Percentiles rank a stretch among this genome's conserved stretches.
phyloP scores from a whole-genome alignment of 2,329 filamentous ascomycete species.

The Colletotrichum sp. region DNA sequence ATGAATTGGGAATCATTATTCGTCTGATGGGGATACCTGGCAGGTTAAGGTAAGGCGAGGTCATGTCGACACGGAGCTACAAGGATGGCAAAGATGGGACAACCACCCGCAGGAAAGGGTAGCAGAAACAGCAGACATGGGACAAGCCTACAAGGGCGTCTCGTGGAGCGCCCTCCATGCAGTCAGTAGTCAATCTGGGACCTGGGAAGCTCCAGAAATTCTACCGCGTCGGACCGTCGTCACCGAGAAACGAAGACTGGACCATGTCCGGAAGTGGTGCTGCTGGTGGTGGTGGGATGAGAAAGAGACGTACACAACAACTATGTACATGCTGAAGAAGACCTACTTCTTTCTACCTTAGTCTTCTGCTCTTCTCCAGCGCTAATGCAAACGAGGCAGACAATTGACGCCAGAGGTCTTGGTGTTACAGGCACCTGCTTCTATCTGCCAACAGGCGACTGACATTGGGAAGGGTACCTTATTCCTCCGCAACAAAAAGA shows the following conservation, averaged over 20 bases:
- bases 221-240: constrained; percentile 56
- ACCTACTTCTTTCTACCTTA: not conserved
- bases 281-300: not conserved
- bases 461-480: not conserved
- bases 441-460: not conserved
- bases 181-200: constrained; percentile 14
- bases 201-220: constrained; percentile 36
- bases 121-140: not conserved
- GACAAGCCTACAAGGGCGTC: constrained; percentile 8
- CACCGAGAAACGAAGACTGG: constrained; percentile 48
- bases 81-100: constrained; percentile 2
- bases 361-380: not conserved
- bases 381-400: not conserved
- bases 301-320: not conserved
- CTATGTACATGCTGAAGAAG: not conserved
- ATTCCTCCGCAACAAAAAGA: not conserved
- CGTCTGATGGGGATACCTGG: not conserved
- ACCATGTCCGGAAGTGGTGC: constrained; percentile 25
- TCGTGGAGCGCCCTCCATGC: constrained; percentile 20
- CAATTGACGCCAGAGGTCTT: not conserved
- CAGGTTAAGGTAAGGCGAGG: constrained; percentile 8
- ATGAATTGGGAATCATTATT: not conserved
- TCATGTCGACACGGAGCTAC: not conserved
- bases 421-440: not conserved
- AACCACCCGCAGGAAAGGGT: not conserved